phyloP scores from a whole-genome alignment of 1,284 basidiomycete genomes.

The Sanguinoderma infundibulare region DNA sequence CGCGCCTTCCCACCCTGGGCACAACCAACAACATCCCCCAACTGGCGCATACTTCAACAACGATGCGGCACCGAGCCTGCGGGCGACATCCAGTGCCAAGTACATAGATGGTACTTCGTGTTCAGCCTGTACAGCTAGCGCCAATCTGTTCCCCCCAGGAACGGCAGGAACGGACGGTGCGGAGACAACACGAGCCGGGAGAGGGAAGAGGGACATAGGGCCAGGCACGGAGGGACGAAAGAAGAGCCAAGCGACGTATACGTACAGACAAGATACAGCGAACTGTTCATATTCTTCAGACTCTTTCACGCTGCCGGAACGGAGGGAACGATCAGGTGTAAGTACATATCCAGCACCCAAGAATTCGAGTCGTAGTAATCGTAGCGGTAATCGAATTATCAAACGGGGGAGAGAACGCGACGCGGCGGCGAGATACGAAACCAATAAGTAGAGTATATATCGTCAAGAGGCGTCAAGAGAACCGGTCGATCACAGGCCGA shows the following conservation, averaged over 20 bases:
- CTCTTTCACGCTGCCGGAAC: background rate
- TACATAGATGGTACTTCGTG: no score
- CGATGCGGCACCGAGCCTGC: no score
- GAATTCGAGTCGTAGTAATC: background rate
- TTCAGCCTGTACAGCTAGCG: no score
- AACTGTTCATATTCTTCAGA: slow-evolving; percentile 11
- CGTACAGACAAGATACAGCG: slow-evolving; percentile 26
- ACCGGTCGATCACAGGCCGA: slow-evolving; percentile 57
- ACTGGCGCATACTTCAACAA: no score
- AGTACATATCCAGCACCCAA: background rate
- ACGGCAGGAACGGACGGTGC: no score
- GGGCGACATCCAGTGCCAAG: no score
- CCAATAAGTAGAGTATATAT: slow-evolving; percentile 12
- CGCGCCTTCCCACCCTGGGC: no score
- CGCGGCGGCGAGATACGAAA: background rate
- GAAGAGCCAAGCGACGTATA: slow-evolving; percentile 13
- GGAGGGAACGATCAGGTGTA: background rate
- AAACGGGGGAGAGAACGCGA: background rate
- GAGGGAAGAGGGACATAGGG: background rate
- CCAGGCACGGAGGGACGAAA: background rate
- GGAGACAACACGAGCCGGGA: no score
- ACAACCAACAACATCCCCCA: no score
- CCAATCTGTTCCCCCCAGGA: no score
- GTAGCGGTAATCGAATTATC: background rate
- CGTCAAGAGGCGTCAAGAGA: background rate